Conservation (phyloP, 192 early-diverging fungal species). For the Geosiphon pyriformis region DNA sequence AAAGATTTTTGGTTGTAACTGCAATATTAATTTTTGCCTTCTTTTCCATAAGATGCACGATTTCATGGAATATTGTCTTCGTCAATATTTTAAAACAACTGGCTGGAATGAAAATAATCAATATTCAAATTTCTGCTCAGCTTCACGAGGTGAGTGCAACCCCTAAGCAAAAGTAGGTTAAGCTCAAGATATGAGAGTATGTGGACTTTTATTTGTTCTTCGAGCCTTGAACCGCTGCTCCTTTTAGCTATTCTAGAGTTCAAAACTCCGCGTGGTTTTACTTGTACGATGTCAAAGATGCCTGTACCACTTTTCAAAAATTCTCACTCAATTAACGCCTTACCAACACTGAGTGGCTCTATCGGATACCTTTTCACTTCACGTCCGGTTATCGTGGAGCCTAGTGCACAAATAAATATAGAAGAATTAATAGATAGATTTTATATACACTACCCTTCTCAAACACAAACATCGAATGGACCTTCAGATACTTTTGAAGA, state of each 20-base stretch:
- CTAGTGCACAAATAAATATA: conserved; percentile 45
- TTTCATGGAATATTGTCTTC: conserved; percentile 75
- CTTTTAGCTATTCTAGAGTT: conserved; percentile 71
- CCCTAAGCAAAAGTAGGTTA: too few species aligned
- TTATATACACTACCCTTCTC: conserved; percentile 33
- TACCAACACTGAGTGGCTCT: conserved; percentile 51
- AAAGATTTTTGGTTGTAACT: too few species aligned
- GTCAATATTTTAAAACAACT: conserved; percentile 70
- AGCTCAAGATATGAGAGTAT: neutral
- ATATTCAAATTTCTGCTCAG: conserved; percentile 75
- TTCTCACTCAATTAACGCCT: conserved; percentile 64
- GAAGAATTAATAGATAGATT: conserved; percentile 49
- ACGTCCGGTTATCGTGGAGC: conserved; percentile 53
- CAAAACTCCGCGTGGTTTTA: conserved; percentile 65
- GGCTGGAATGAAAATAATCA: conserved; percentile 77
- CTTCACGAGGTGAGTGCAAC: conserved; percentile 53
- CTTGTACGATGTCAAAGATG: conserved; percentile 67
- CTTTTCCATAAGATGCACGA: conserved; percentile 70
- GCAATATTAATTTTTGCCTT: too few species aligned
- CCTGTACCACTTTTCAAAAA: conserved; percentile 72
- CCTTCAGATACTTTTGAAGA: too few species aligned
- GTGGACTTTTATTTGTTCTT: neutral
- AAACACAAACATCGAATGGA: neutral
- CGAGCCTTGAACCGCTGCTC: neutral
- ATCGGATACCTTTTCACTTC: conserved; percentile 83